Conservation (phyloP, 441 rosid species). For the Aleurites moluccanus region DNA sequence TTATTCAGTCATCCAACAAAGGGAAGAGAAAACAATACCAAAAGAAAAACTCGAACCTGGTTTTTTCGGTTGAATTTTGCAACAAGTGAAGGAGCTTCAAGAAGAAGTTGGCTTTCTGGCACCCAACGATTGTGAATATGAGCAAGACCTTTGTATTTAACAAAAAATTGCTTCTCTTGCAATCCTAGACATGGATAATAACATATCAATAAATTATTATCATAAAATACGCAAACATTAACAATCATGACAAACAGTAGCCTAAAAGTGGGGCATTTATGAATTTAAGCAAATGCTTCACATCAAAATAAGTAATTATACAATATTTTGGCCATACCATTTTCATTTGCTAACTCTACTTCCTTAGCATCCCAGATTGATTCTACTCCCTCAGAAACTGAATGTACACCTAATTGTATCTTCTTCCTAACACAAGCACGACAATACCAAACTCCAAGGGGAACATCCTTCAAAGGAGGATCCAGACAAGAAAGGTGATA, state of each 20-base stretch:
- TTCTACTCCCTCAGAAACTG: conserved; percentile 49
- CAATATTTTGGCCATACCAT: conserved; percentile 35
- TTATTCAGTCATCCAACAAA: conserved; percentile 10
- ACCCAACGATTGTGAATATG: conserved; percentile 57
- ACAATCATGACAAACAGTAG: background rate
- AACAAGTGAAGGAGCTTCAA: conserved; percentile 48
- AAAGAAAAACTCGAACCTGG: conserved; percentile 34
- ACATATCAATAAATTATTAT: conserved; percentile 11
- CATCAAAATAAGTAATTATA: background rate
- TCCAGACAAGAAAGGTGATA: conserved; percentile 56
- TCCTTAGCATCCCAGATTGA: conserved; percentile 48
- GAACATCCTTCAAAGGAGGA: conserved; percentile 40
- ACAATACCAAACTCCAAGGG: conserved; percentile 53
- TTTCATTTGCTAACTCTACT: conserved; percentile 29
- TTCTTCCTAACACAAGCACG: conserved; percentile 42
- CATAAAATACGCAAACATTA: conserved; percentile 1
- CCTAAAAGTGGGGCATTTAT: background rate
- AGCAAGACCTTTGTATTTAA: conserved; percentile 53
- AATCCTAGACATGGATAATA: conserved; percentile 30
- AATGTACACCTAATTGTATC: conserved; percentile 38
- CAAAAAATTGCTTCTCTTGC: conserved; percentile 40
- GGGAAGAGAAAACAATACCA: background rate
- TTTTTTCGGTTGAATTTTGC: conserved; percentile 41
- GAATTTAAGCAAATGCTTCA: background rate
- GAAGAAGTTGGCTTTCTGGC: conserved; percentile 39